Evolutionary conservation across 2,329 filamentous ascomycete genomes (phyloP).

Genomic region (Botrytis aclada): DNA sequence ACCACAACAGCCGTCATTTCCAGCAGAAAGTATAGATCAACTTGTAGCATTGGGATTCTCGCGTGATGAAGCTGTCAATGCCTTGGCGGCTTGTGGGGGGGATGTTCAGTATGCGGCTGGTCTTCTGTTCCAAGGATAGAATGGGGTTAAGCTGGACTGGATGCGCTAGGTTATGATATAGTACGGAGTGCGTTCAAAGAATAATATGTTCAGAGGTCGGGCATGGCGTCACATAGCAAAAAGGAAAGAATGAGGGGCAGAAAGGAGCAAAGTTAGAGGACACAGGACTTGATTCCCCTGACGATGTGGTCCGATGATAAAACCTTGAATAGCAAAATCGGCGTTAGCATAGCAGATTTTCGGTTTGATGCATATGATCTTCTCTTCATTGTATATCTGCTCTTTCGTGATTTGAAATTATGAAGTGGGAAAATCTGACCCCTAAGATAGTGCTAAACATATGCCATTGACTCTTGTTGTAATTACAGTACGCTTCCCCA

Average conservation of each 20-base stretch:
- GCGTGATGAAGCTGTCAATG: conserved; percentile 71
- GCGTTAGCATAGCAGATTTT: conserved; percentile 8
- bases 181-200: neutral
- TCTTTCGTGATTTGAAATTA: neutral
- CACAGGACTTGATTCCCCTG: neutral
- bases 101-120: conserved; percentile 87
- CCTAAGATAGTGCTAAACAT: neutral
- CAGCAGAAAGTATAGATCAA: conserved; percentile 67
- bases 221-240: neutral
- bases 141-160: neutral
- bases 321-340: neutral
- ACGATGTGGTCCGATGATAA: neutral
- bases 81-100: conserved; percentile 77
- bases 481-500: neutral
- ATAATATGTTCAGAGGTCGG: conserved; percentile 1
- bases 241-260: conserved; percentile 6
- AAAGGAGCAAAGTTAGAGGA: neutral
- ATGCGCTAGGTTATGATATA: neutral
- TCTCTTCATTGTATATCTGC: neutral
- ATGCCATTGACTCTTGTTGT: neutral
- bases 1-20: conserved; percentile 33
- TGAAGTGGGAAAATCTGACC: neutral
- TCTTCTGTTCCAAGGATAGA: conserved; percentile 61
- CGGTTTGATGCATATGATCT: neutral
- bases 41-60: conserved; percentile 76